Evolutionary conservation across 2,329 filamentous ascomycete species (phyloP).

Genomic region (Colletotrichum caudatum): DNA sequence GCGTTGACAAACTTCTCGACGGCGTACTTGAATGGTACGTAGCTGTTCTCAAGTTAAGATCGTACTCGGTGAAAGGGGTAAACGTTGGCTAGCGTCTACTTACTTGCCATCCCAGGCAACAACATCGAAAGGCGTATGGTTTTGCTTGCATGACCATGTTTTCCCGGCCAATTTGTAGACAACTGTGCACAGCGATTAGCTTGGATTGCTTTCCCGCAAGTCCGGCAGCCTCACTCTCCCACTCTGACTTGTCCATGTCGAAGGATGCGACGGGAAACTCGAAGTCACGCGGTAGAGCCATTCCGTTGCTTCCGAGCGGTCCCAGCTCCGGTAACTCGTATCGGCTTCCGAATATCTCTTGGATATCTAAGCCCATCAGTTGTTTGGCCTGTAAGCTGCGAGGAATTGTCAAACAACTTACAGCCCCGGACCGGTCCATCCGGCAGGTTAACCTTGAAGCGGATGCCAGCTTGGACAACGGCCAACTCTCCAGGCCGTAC

Average conservation of each 20-base stretch:
- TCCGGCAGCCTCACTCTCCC: constrained; percentile 42
- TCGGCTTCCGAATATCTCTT: constrained; percentile 73
- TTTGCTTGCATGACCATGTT: constrained; percentile 69
- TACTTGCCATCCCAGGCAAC: constrained; percentile 76
- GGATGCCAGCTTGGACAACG: constrained; percentile 72
- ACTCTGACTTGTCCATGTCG: constrained; percentile 50
- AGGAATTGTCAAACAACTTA: constrained; percentile 26
- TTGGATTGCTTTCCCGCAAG: not conserved
- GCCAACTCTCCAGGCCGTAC: constrained; percentile 74
- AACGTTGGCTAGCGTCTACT: constrained; percentile 50
- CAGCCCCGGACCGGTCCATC: constrained; percentile 68
- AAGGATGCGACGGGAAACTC: constrained; percentile 68
- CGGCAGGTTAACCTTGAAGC: constrained; percentile 69
- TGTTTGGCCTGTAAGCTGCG: constrained; percentile 5
- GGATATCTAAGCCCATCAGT: constrained; percentile 57
- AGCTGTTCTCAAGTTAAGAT: constrained; percentile 31
- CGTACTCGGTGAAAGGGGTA: constrained; percentile 51
- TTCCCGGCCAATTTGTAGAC: constrained; percentile 70
- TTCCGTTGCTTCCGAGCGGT: constrained; percentile 71
- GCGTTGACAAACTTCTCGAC: constrained; percentile 66
- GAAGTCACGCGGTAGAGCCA: constrained; percentile 75
- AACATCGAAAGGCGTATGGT: constrained; percentile 74
- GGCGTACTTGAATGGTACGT: constrained; percentile 61
- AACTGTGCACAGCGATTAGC: constrained; percentile 48
- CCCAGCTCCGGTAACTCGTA: constrained; percentile 75